Conservation (phyloP, 257 asterid species). For the Ballota nigra region DNA sequence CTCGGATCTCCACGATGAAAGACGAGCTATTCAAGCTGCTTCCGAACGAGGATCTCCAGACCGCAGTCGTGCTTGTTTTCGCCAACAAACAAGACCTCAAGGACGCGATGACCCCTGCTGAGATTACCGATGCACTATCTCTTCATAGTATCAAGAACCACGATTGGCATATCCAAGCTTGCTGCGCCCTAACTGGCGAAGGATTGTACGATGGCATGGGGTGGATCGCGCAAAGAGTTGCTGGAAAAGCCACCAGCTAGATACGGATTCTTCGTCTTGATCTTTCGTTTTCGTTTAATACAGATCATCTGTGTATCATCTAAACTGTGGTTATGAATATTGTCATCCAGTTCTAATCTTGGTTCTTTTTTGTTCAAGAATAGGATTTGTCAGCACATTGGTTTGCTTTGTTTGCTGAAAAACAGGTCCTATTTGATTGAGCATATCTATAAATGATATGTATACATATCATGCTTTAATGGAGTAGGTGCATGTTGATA, state of each 20-base stretch:
- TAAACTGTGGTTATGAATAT: conserved; percentile 10
- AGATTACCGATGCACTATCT: conserved; percentile 89
- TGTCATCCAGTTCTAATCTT: conserved; percentile 7
- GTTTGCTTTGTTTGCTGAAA: conserved; percentile 15
- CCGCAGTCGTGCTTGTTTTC: conserved; percentile 74
- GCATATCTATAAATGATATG: conserved; percentile 13
- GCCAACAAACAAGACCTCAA: conserved; percentile 98
- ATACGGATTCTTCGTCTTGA: background rate
- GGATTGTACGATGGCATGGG: conserved; percentile 97
- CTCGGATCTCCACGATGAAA: conserved; percentile 84
- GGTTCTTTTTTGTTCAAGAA: conserved; percentile 2
- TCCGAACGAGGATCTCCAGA: conserved; percentile 83
- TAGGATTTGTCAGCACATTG: background rate
- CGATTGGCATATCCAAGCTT: conserved; percentile 98
- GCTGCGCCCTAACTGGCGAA: conserved; percentile 92
- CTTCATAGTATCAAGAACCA: conserved; percentile 97
- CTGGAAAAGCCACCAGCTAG: conserved; percentile 82
- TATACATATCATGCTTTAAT: background rate
- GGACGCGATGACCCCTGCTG: conserved; percentile 99
- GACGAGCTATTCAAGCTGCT: conserved; percentile 85
- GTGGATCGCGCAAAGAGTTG: conserved; percentile 88
- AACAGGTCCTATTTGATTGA: background rate
- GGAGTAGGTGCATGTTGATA: background rate
- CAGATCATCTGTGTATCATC: conserved; percentile 13
- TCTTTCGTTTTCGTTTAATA: background rate